Conservation (phyloP, 2,329 filamentous ascomycete genomes). For the Phaeosphaeriaceae sp. region DNA sequence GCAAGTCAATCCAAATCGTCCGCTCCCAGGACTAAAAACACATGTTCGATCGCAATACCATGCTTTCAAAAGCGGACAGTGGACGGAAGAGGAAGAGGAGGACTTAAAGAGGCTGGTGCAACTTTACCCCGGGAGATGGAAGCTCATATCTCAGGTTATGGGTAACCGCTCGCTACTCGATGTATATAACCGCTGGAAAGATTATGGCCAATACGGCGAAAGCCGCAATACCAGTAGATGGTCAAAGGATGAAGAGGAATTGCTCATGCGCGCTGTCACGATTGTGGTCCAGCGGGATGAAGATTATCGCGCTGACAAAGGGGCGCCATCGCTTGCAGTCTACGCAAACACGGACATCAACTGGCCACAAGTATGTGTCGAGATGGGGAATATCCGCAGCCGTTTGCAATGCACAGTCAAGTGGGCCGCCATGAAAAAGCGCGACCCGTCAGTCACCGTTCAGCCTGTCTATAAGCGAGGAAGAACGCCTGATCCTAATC, state of each 20-base stretch:
- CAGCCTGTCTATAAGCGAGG: slow-evolving; percentile 21
- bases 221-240: slow-evolving; percentile 62
- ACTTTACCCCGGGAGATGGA: slow-evolving; percentile 64
- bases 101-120: slow-evolving; percentile 58
- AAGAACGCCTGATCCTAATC: slow-evolving; percentile 1
- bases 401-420: slow-evolving; percentile 72
- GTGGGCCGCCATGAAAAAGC: slow-evolving; percentile 57
- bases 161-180: slow-evolving; percentile 71
- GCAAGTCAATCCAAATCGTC: slow-evolving; percentile 42
- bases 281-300: slow-evolving; percentile 59
- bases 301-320: slow-evolving; percentile 22
- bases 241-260: slow-evolving; percentile 65
- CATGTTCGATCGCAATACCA: slow-evolving; percentile 68
- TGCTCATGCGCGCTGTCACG: slow-evolving; percentile 60
- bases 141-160: slow-evolving; percentile 62
- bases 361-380: slow-evolving; percentile 69
- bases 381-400: slow-evolving; percentile 67
- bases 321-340: slow-evolving; percentile 34
- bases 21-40: slow-evolving; percentile 42
- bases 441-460: slow-evolving; percentile 12
- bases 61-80: slow-evolving; percentile 68
- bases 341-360: slow-evolving; percentile 64
- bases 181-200: slow-evolving; percentile 72
- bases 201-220: slow-evolving; percentile 67
- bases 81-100: slow-evolving; percentile 66